Percentiles rank a stretch among this genome's conserved stretches.
Conservation (phyloP, 2,329 filamentous ascomycete species). For the Pestalotiopsis sp. region DNA sequence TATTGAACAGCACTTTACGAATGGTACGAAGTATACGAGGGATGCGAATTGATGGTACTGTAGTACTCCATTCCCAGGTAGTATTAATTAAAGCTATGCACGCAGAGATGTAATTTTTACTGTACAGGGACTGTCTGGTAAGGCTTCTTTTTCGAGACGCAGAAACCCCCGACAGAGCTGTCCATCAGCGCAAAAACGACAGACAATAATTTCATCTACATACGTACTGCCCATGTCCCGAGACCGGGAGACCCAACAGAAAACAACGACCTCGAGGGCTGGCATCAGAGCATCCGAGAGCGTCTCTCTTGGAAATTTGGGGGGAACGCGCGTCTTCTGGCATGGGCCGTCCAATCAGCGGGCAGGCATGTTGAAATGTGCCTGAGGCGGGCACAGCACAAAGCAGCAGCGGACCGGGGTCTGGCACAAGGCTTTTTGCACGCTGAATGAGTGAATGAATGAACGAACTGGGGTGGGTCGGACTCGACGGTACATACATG, state of each 20-base stretch:
- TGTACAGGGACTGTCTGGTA: too few species aligned
- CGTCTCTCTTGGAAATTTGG: neutral
- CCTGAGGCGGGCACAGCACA: slow-evolving; percentile 4
- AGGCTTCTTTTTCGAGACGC: too few species aligned
- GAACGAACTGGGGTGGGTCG: neutral
- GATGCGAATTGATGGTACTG: too few species aligned
- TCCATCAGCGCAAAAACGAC: neutral
- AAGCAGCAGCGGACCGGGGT: neutral
- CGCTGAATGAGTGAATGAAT: neutral
- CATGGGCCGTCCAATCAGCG: slow-evolving; percentile 4
- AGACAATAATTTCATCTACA: neutral
- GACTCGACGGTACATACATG: neutral
- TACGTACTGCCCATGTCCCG: neutral
- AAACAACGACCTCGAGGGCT: neutral
- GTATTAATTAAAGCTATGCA: too few species aligned
- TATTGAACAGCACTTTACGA: too few species aligned
- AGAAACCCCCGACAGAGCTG: too few species aligned
- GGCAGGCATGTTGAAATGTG: neutral
- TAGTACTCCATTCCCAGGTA: too few species aligned
- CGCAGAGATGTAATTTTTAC: too few species aligned
- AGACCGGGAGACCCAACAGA: slow-evolving; percentile 2
- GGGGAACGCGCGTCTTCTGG: slow-evolving; percentile 10
- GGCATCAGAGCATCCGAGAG: neutral
- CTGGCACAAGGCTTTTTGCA: neutral
- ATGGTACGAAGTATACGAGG: too few species aligned